Evolutionary conservation across 1,139 yeast genomes (phyloP).

Genomic region (Taphrina wiesneri): DNA sequence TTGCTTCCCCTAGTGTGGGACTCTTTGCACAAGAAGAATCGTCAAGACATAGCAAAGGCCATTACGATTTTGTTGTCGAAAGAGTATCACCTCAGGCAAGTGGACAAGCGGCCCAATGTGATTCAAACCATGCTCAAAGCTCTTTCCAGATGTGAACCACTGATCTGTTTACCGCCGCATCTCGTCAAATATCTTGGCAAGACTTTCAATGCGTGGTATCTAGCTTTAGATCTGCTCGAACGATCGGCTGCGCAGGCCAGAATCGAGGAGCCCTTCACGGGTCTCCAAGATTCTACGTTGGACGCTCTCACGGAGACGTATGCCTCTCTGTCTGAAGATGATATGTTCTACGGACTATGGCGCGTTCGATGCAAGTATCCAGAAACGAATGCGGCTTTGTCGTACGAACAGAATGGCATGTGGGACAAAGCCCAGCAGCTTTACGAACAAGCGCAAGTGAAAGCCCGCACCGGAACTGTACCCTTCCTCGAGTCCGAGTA

Average conservation of each 20-base stretch:
- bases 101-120: slow-evolving; percentile 83
- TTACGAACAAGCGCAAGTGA: slow-evolving; percentile 96
- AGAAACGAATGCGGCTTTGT: slow-evolving; percentile 88
- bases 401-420: slow-evolving; percentile 91
- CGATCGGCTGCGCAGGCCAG: slow-evolving; percentile 48
- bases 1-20: slow-evolving; percentile 78
- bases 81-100: slow-evolving; percentile 88
- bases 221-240: slow-evolving; percentile 79
- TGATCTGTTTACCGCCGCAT: slow-evolving; percentile 85
- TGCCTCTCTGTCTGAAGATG: slow-evolving; percentile 86
- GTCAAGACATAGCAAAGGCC: slow-evolving; percentile 77
- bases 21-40: slow-evolving; percentile 74
- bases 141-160: slow-evolving; percentile 62
- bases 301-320: slow-evolving; percentile 91
- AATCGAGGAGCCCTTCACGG: slow-evolving; percentile 57
- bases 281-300: slow-evolving; percentile 75
- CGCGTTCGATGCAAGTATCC: slow-evolving; percentile 90
- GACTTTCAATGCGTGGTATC: slow-evolving; percentile 89
- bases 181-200: slow-evolving; percentile 84
- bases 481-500: slow-evolving; percentile 97
- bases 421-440: slow-evolving; percentile 94
- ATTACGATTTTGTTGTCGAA: slow-evolving; percentile 78
- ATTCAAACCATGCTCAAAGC: slow-evolving; percentile 83
- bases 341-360: slow-evolving; percentile 98
- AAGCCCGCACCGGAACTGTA: slow-evolving; percentile 90